phyloP scores from a whole-genome alignment of 768 basidiomycete genomes.

The Russula sp. region DNA sequence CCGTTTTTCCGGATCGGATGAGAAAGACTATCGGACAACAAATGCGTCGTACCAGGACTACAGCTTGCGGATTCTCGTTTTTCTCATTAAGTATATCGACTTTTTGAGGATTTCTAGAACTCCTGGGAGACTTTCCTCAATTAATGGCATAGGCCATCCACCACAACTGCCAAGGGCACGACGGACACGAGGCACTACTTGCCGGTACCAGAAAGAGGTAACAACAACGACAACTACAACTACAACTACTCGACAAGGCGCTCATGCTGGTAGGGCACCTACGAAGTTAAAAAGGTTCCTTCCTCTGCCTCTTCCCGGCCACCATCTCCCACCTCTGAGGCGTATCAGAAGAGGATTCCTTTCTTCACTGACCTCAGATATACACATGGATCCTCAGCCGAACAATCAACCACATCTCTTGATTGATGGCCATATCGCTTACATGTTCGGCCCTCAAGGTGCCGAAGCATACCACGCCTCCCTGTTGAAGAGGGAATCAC shows the following conservation, averaged over 20 bases:
- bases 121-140: neutral
- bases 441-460: neutral
- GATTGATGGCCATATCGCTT: constrained; percentile 9
- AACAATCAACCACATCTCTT: neutral
- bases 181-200: neutral
- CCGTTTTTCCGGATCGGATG: neutral
- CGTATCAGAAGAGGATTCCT: neutral
- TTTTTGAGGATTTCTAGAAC: neutral
- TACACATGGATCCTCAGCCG: neutral
- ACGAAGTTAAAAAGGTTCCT: neutral
- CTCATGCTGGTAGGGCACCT: neutral
- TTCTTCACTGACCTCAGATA: neutral
- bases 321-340: neutral
- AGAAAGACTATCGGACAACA: neutral
- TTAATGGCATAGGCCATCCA: neutral
- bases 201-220: too few relatives aligned
- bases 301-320: neutral
- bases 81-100: neutral
- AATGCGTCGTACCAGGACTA: neutral
- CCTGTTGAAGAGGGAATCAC: neutral
- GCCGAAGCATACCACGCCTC: neutral
- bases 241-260: neutral
- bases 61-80: neutral
- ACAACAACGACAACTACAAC: neutral
- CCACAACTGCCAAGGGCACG: neutral